Evolutionary conservation across 2,329 filamentous ascomycete genomes (phyloP), one percentile per base, ranked within the genome.

Genomic region (Ascochyta pisi): DNA sequence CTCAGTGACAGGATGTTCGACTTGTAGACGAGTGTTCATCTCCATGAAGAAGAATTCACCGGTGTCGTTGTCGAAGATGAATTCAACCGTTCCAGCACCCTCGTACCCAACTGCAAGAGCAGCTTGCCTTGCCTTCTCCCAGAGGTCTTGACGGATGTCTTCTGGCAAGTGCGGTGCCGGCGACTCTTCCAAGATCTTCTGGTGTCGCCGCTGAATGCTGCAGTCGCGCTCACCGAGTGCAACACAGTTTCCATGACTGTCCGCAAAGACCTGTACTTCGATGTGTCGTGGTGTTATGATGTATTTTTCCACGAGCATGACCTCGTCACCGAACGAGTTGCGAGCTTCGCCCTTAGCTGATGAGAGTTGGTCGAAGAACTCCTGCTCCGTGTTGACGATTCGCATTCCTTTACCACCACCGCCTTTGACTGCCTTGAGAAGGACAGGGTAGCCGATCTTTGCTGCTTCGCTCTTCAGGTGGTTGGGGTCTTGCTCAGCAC

Each of bases 1-100:
- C 71, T 93, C 90, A 0, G 88, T 98, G 19, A 98, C 95, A 0
- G 95, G 95, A 69, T 99, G 95, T 78, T 99, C 95, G 45, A 99
- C 95, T 76, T 99, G 95, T 19, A 99, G 81, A 47, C 95, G 84
- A 0, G 95, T 88, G 70, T 88, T 88, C 86, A 88, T 89, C 66
- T 89, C 86, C 86, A 88, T 88, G 76, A 89, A 88, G 75, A 86
- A 89, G 75, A 88, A 88, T 39, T 87, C 79, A 34, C 84, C 84
- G 3, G 80, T 82, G 50, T 88, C 86, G 60, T 88, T 88, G 73
- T 89, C 86, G 65, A 89, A 88, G 62, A 89, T 88, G 71, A 89
- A 89, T 61, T 89, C 86, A 0, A 89, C 86, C 0, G 86, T 89
- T 5, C 86, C 86, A 4, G 86, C 86, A 27, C 86, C 86, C 71